Evolutionary conservation across 73 alveolate genomes (phyloP).

Genomic region (Paramecium primaurelia): DNA sequence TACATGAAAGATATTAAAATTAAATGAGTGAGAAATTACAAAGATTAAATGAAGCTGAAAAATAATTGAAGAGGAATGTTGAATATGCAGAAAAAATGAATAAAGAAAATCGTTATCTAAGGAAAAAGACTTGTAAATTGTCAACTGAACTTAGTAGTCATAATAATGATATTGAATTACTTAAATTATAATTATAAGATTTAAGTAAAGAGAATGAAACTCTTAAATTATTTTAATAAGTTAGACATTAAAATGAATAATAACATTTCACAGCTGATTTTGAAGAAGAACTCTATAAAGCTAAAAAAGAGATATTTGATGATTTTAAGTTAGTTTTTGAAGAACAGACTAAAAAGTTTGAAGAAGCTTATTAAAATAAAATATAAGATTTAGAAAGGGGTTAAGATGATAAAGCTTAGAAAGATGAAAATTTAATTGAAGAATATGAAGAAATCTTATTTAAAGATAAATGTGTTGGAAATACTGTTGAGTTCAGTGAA

Average conservation of each 20-base stretch:
- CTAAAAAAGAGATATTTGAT: slow-evolving; percentile 22
- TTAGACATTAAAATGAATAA: not conserved
- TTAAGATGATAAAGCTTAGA: not conserved
- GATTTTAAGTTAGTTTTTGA: slow-evolving; percentile 24
- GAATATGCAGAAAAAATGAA: slow-evolving; percentile 16
- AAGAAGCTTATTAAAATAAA: slow-evolving; percentile 5
- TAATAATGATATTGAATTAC: not conserved
- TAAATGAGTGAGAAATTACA: not conserved
- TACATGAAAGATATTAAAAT: not conserved
- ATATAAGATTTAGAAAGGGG: not conserved
- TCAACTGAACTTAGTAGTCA: not conserved
- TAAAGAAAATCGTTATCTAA: slow-evolving; percentile 11
- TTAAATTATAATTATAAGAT: not conserved
- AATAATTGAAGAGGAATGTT: not conserved
- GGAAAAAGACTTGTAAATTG: not conserved
- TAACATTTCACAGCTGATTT: not conserved
- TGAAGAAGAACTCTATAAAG: slow-evolving; percentile 15
- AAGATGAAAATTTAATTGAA: not conserved
- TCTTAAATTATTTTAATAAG: not conserved
- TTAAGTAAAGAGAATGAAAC: slow-evolving; percentile 5
- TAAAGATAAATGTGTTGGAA: slow-evolving; percentile 33
- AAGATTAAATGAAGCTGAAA: slow-evolving; percentile 24
- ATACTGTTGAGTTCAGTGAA: not conserved
- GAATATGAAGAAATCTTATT: slow-evolving; percentile 1
- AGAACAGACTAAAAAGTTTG: slow-evolving; percentile 1